phyloP scores from a whole-genome alignment of 352 stramenopile species.

The Phytopythium aichiense region DNA sequence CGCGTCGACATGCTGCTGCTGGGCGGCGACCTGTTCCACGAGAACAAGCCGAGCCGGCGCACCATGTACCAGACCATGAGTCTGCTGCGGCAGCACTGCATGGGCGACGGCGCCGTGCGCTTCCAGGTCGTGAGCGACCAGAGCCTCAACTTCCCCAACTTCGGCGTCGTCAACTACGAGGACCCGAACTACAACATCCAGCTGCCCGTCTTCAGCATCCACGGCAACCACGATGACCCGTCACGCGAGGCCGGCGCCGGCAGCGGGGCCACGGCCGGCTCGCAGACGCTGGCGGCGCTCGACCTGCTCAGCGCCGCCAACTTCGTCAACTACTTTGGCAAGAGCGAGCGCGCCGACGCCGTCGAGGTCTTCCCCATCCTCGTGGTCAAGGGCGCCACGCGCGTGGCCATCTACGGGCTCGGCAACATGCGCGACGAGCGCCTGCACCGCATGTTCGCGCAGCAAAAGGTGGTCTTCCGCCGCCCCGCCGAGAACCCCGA shows the following conservation, averaged over 20 bases:
- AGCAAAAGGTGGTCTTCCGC: conserved; percentile 95
- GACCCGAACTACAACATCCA: conserved; percentile 94
- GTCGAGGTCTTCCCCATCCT: conserved; percentile 96
- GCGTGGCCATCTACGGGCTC: conserved; percentile 97
- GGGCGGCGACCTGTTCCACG: conserved; percentile 98
- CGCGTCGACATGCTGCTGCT: conserved; percentile 93
- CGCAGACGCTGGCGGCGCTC: conserved; percentile 90
- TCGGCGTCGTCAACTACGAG: conserved; percentile 95
- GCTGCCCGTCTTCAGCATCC: conserved; percentile 98
- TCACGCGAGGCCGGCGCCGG: conserved; percentile 85
- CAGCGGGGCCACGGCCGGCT: conserved; percentile 12
- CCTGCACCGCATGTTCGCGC: conserved; percentile 96
- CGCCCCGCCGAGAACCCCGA: conserved; percentile 69
- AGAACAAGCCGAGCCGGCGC: conserved; percentile 97
- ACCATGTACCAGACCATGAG: conserved; percentile 97
- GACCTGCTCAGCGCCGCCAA: conserved; percentile 95
- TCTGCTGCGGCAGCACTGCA: conserved; percentile 94
- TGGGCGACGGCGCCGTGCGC: conserved; percentile 82
- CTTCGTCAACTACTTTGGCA: conserved; percentile 99
- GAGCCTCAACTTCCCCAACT: conserved; percentile 88
- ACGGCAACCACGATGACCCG: conserved; percentile 99
- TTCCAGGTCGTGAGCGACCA: conserved; percentile 92
- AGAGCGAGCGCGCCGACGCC: conserved; percentile 89
- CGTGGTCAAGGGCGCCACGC: conserved; percentile 93
- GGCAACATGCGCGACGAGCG: conserved; percentile 98